Percentiles rank a stretch among this genome's conserved stretches.
These are phyloP conservation scores for Diutina sp. DNA, from an alignment of 1,139 yeast genomes.

Conservation along the genomic window DNA sequence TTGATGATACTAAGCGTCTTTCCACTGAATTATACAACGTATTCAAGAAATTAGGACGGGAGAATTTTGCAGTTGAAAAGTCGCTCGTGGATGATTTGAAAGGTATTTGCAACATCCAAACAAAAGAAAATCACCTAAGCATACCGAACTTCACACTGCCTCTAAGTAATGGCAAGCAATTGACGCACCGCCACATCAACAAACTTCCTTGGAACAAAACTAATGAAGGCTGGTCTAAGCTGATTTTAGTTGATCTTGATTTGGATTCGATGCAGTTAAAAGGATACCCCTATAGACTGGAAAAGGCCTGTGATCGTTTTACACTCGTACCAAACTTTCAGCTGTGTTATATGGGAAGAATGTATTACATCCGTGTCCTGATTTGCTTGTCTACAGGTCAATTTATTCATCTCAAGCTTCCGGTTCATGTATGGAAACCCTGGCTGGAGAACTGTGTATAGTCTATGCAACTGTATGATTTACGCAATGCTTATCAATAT, in stretches of 20 bases:
- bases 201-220: background rate
- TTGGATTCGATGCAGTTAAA: background rate
- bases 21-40: constrained; percentile 12
- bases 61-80: constrained; percentile 17
- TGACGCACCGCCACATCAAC: background rate
- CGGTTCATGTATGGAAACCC: background rate
- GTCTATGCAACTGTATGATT: background rate
- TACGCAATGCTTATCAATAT: background rate
- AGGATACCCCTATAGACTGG: background rate
- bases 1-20: constrained; percentile 11
- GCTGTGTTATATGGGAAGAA: background rate
- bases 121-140: background rate
- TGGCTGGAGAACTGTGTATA: constrained; percentile 1
- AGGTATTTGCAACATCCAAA: background rate
- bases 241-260: background rate
- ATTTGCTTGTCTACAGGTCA: background rate
- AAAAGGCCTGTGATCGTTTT: background rate
- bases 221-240: background rate
- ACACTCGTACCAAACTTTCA: background rate
- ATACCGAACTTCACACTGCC: background rate
- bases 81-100: constrained; percentile 18
- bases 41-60: constrained; percentile 12
- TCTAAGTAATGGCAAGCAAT: background rate
- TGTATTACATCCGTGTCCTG: background rate
- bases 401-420: background rate